A percentile compares a stretch with the other conserved stretches of the same genome.
Evolutionary conservation across 2,329 filamentous ascomycete species (phyloP).

Genomic region (Aspergillus sp.): DNA sequence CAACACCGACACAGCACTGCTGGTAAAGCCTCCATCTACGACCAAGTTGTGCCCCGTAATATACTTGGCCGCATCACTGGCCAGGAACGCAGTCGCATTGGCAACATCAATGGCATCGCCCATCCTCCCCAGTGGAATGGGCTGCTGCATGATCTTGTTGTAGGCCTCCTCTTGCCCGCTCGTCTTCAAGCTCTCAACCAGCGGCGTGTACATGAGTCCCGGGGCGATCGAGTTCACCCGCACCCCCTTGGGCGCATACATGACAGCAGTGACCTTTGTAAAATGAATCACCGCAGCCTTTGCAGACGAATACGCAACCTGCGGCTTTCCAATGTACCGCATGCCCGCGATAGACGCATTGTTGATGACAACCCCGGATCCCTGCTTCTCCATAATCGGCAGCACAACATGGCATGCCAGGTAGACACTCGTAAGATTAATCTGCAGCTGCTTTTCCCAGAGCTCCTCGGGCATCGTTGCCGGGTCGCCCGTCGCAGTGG

Average conservation of each 20-base stretch:
- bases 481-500: slow-evolving; percentile 54
- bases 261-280: slow-evolving; percentile 51
- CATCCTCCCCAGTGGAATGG: slow-evolving; percentile 34
- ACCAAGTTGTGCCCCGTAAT: slow-evolving; percentile 38
- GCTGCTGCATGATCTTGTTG: slow-evolving; percentile 23
- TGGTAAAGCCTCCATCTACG: slow-evolving; percentile 37
- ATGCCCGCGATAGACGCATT: slow-evolving; percentile 47
- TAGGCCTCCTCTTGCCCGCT: slow-evolving; percentile 48
- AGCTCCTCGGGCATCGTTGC: slow-evolving; percentile 49
- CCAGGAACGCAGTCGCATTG: slow-evolving; percentile 33
- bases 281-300: slow-evolving; percentile 56
- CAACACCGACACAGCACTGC: background rate
- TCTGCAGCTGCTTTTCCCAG: slow-evolving; percentile 55
- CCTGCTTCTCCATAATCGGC: slow-evolving; percentile 26
- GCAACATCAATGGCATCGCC: slow-evolving; percentile 37
- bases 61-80: slow-evolving; percentile 29
- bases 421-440: slow-evolving; percentile 60
- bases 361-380: slow-evolving; percentile 46
- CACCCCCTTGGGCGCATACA: slow-evolving; percentile 40
- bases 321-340: slow-evolving; percentile 21
- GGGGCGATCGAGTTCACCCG: slow-evolving; percentile 56
- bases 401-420: slow-evolving; percentile 47
- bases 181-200: slow-evolving; percentile 47
- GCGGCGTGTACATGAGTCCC: slow-evolving; percentile 58
- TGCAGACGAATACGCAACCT: slow-evolving; percentile 55